Base-by-base conservation (phyloP, 1,284 basidiomycete species). In the Ceratobasidium sp. region DNA sequence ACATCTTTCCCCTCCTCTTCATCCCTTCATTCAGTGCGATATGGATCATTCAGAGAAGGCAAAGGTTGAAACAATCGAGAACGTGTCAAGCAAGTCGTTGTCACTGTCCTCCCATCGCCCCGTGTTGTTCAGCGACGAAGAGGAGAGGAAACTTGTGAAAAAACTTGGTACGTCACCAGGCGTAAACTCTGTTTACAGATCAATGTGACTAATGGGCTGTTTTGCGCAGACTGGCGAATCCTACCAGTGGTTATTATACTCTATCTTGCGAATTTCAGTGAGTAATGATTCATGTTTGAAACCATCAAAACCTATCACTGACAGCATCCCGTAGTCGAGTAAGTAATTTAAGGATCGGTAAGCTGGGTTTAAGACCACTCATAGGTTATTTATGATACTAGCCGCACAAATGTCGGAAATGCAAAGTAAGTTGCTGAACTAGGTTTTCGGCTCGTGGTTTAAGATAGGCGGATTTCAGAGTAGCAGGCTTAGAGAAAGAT, bases 231-330 rank as follows among this genome's bases (percentile, higher is more conserved):
- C 44, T 74, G 52, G 67, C 73, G 74, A 6, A 76, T 76, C 21
- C 44, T 76, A 52, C 75, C 75, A 30, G 52, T 75, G 23, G 75
- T 76, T 13, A 76, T 73, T 28, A 67, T 76, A 18, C 64, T 76
- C 23, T 76, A 76, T 50, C 52, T 76, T n/a, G 73, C 74, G 38
- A 76, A 76, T 55, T 76, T 76, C 44, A 76, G 75, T 57, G 73
- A 76, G 75, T 76, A 46, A 61, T 47, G 50, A 23, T 43, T 23
- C 46, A 23, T 47, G 6, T 18, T 28, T 26, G 16, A 32, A 28
- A 9, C 18, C 18, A 21, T 14, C 28, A 11, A 16, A 2, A 3
- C 32, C 16, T 16, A 28, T 58, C 18, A 21, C 69, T 61, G 58
- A 61, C 26, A 14, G 18, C 13, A 16, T n/a, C 21, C 7, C 47